Conservation (phyloP, 805 yeast species). For the Brettanomyces naardenensis region DNA sequence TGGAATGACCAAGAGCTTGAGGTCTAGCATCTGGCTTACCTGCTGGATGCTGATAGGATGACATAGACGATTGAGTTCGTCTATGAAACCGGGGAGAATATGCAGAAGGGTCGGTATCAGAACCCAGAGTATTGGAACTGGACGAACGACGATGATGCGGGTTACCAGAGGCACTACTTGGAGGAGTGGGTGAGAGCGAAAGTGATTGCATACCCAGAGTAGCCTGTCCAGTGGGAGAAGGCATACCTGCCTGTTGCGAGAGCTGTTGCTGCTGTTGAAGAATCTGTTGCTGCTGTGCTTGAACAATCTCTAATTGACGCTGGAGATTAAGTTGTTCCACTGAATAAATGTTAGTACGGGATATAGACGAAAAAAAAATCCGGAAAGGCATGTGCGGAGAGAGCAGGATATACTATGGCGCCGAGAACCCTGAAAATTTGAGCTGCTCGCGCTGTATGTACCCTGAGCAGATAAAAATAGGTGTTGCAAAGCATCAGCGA, state of each 20-base stretch:
- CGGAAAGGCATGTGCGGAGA: too few species aligned
- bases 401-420: too few species aligned
- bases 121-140: constrained; percentile 8
- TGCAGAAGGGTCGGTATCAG: constrained; percentile 3
- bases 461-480: too few species aligned
- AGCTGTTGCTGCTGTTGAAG: constrained; percentile 59
- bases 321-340: constrained; percentile 84
- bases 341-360: constrained; percentile 9
- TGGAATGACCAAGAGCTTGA: constrained; percentile 59
- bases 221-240: not conserved
- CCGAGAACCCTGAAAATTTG: too few species aligned
- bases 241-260: constrained; percentile 19
- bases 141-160: not conserved
- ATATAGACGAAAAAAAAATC: too few species aligned
- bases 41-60: constrained; percentile 13
- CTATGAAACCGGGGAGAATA: constrained; percentile 30
- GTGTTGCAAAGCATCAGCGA: too few species aligned
- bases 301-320: constrained; percentile 86
- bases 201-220: constrained; percentile 2
- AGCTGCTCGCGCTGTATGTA: too few species aligned
- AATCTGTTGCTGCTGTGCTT: constrained; percentile 86
- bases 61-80: constrained; percentile 35
- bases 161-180: not conserved
- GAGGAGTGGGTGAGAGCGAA: not conserved
- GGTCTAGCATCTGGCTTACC: constrained; percentile 13